phyloP scores from a whole-genome alignment of 139 green algal species.

The Desmodesmus armatus region DNA sequence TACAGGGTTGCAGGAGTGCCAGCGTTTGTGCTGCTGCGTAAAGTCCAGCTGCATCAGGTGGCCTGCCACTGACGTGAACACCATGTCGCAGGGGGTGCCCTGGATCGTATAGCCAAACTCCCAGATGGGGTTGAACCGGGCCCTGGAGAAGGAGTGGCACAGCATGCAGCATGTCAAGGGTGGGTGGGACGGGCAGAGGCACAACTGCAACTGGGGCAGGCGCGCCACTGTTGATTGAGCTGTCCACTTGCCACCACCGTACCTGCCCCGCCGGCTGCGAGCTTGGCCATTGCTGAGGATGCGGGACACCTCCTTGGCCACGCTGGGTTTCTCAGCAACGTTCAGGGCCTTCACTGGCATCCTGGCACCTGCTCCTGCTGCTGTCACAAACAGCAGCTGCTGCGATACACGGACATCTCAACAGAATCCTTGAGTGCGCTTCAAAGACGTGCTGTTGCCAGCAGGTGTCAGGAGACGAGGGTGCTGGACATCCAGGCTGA shows the following conservation, averaged over 20 bases:
- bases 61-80: constrained; percentile 94
- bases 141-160: constrained; percentile 47
- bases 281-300: constrained; percentile 75
- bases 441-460: no score
- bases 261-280: constrained; percentile 58
- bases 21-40: constrained; percentile 20
- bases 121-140: constrained; percentile 86
- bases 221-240: no score
- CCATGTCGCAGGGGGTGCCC: constrained; percentile 77
- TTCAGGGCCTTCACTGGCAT: constrained; percentile 82
- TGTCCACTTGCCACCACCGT: no score
- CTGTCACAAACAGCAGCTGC: no score
- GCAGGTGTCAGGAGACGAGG: no score
- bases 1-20: constrained; percentile 28
- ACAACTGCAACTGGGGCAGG: no score
- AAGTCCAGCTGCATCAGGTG: constrained; percentile 97
- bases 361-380: no score
- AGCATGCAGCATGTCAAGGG: neutral
- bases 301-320: constrained; percentile 85
- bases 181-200: no score
- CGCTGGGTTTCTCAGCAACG: constrained; percentile 97
- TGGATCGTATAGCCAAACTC: constrained; percentile 88
- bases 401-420: no score
- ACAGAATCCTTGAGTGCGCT: no score
- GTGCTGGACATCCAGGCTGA: no score